phyloP scores from a whole-genome alignment of 2,329 filamentous ascomycete genomes.

The Geosmithia morbida region DNA sequence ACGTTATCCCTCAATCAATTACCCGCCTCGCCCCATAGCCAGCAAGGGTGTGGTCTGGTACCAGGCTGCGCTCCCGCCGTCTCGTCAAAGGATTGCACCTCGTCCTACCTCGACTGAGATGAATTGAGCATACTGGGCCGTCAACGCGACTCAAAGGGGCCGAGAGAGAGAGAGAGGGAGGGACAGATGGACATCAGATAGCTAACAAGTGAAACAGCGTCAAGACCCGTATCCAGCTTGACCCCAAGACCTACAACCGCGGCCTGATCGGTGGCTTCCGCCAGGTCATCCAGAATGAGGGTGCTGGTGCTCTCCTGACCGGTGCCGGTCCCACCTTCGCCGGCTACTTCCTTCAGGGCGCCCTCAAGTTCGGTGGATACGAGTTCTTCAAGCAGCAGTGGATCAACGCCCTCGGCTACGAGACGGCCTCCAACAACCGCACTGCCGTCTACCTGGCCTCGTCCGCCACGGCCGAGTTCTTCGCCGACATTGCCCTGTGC shows the following conservation, averaged over 20 bases:
- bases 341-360: constrained; percentile 89
- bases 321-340: constrained; percentile 75
- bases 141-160: too few relatives aligned
- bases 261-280: constrained; percentile 77
- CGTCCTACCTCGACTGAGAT: too few relatives aligned
- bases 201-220: constrained; percentile 41
- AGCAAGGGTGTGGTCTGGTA: too few relatives aligned
- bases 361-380: constrained; percentile 89
- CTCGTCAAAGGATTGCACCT: too few relatives aligned
- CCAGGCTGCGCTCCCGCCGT: too few relatives aligned
- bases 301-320: constrained; percentile 73
- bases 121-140: too few relatives aligned
- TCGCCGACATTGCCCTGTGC: constrained; percentile 73
- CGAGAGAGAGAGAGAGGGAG: not conserved
- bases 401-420: constrained; percentile 67
- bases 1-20: constrained; percentile 32
- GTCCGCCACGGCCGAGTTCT: constrained; percentile 50
- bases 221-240: constrained; percentile 92
- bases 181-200: not conserved
- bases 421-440: constrained; percentile 64
- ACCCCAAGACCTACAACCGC: constrained; percentile 77
- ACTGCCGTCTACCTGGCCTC: constrained; percentile 69
- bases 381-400: constrained; percentile 92
- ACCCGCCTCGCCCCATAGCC: too few relatives aligned
- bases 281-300: constrained; percentile 73